A percentile compares a stretch with the other conserved stretches of the same genome.
Evolutionary conservation across 305 asterid species (phyloP).

Genomic region (Fraxinus sp.): DNA sequence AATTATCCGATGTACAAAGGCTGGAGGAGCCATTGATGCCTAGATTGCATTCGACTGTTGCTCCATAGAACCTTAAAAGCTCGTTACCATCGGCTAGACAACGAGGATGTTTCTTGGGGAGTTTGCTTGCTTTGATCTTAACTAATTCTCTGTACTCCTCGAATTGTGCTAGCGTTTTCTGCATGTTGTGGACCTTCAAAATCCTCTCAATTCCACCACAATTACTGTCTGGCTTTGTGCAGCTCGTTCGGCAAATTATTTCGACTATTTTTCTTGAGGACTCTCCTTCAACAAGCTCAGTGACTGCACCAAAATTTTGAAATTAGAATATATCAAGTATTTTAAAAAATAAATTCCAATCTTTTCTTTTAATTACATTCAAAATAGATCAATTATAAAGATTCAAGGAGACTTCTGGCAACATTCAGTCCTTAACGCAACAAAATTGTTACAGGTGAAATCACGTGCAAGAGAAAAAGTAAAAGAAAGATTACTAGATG

Average conservation of each 20-base stretch:
- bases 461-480: neutral
- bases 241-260: constrained; percentile 65
- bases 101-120: constrained; percentile 75
- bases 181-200: constrained; percentile 88
- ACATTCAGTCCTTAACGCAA: neutral
- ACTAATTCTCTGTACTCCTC: constrained; percentile 82
- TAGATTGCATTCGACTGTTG: constrained; percentile 60
- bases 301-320: constrained; percentile 38
- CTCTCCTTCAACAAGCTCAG: constrained; percentile 76
- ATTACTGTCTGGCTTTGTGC: constrained; percentile 36
- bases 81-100: constrained; percentile 94
- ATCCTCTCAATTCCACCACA: constrained; percentile 60
- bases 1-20: constrained; percentile 56
- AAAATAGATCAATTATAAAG: neutral
- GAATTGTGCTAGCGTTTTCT: constrained; percentile 66
- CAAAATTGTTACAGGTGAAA: neutral
- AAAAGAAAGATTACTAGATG: neutral
- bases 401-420: neutral
- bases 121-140: constrained; percentile 69
- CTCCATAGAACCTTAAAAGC: constrained; percentile 70
- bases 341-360: neutral
- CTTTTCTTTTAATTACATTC: neutral
- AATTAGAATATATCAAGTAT: neutral
- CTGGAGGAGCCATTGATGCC: constrained; percentile 54
- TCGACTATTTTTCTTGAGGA: constrained; percentile 85